phyloP scores from a whole-genome alignment of 768 basidiomycete species.

The Mycena kentingensis region DNA sequence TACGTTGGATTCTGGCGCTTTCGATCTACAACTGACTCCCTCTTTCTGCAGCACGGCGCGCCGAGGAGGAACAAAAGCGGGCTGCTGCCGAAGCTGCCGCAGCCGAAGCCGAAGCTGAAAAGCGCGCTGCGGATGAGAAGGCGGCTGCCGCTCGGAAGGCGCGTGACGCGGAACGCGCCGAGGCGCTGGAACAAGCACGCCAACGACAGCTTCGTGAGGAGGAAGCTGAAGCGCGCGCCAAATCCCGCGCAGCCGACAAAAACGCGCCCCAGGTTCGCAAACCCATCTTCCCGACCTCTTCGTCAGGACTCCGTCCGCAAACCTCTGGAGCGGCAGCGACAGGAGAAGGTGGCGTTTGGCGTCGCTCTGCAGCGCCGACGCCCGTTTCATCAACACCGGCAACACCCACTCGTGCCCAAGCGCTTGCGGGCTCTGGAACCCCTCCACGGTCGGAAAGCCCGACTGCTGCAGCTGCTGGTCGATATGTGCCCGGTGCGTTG shows the following conservation, averaged over 20 bases:
- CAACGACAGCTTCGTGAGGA: constrained; percentile 66
- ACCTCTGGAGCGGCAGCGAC: constrained; percentile 18
- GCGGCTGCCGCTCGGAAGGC: constrained; percentile 49
- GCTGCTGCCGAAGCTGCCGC: constrained; percentile 53
- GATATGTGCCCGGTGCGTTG: constrained; percentile 46
- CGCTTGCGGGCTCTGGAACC: constrained; percentile 32
- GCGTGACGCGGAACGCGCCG: constrained; percentile 53
- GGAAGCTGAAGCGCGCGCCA: constrained; percentile 58
- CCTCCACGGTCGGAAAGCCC: constrained; percentile 61
- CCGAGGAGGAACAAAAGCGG: constrained; percentile 51
- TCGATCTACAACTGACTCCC: neutral
- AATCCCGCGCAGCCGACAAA: constrained; percentile 43
- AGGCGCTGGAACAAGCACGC: constrained; percentile 55
- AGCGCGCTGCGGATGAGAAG: constrained; percentile 66
- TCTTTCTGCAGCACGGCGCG: constrained; percentile 45
- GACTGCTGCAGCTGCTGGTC: constrained; percentile 42
- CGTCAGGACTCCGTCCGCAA: constrained; percentile 26
- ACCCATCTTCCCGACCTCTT: constrained; percentile 29
- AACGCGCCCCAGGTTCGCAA: constrained; percentile 30
- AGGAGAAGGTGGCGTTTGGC: constrained; percentile 33
- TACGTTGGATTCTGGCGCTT: constrained; percentile 32
- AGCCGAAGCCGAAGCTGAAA: constrained; percentile 54
- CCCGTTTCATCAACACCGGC: constrained; percentile 32
- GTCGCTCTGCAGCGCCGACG: constrained; percentile 26
- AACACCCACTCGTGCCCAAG: constrained; percentile 30